Base-by-base conservation (phyloP, 2,329 filamentous ascomycete genomes). In the Aspergillus fischeri region DNA sequence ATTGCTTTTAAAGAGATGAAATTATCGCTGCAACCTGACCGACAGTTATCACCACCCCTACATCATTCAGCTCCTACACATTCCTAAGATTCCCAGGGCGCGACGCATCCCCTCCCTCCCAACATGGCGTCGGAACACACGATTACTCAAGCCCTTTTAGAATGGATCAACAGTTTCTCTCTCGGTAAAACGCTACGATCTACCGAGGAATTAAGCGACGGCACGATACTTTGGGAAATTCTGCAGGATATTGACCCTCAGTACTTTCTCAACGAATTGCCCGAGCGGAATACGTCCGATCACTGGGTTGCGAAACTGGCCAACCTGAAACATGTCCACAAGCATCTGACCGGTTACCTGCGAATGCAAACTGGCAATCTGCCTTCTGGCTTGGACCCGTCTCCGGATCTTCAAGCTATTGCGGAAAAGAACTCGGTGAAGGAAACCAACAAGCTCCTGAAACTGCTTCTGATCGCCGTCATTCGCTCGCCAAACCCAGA, bases 381-480 rank as follows among this genome's bases (percentile, higher is more conserved):
- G 7, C 77, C 76, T 4, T 67, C 74, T 20, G 74, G 75, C 11
- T 70, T 75, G 28, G 73, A 76, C 55, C 71, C 73, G 6, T 68
- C 72, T 11, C 77, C 77, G n/a, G 75, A 79, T 58, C 71, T 80
- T 51, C 76, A 80, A 66, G 70, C 75, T 10, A 73, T 80, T 56
- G 77, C 77, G 14, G 76, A 78, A 59, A 73, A 75, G 52, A 71
- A 70, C 21, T 75, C 77, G 27, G 63, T 71, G 32, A 73, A 74
- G 56, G 76, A 79, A 62, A 74, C 73, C 49, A 73, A 77, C 55
- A 77, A 87, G 77, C 77, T 89, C 52, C 76, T 89, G 45, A 84
- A 84, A 57, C 78, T 88, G 55, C 80, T 88, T 68, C 77, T 89
- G 24, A 81, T 86, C 56, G 81, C 80, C n/a, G 84, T 84, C 27